Evolutionary conservation across 331 rosid genomes (phyloP).

Genomic region (Malus hybrid): DNA sequence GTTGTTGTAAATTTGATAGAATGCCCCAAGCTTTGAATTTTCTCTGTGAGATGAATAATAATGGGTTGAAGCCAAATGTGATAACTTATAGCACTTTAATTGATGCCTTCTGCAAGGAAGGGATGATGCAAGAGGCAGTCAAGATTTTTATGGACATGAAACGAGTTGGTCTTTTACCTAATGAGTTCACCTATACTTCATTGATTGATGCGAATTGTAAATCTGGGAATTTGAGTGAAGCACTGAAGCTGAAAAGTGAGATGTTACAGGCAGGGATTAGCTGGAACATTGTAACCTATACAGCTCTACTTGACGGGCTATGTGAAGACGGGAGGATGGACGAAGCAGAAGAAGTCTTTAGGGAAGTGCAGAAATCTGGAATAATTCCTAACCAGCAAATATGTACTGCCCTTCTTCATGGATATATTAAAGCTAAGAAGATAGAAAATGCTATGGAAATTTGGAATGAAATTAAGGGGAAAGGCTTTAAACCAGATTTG

Average conservation of each 20-base stretch:
- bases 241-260: slow-evolving; percentile 58
- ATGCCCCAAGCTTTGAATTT: slow-evolving; percentile 61
- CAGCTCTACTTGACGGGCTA: slow-evolving; percentile 74
- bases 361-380: slow-evolving; percentile 51
- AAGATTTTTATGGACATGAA: slow-evolving; percentile 81
- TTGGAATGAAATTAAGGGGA: slow-evolving; percentile 59
- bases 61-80: slow-evolving; percentile 64
- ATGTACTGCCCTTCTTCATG: slow-evolving; percentile 75
- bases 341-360: slow-evolving; percentile 73
- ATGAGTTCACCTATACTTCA: slow-evolving; percentile 81
- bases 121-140: slow-evolving; percentile 71
- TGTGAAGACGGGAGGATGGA: slow-evolving; percentile 66
- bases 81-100: slow-evolving; percentile 82
- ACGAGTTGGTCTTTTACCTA: slow-evolving; percentile 68
- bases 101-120: slow-evolving; percentile 90
- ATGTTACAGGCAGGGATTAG: slow-evolving; percentile 60
- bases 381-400: slow-evolving; percentile 49
- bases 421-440: slow-evolving; percentile 61
- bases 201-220: slow-evolving; percentile 87
- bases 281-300: slow-evolving; percentile 56
- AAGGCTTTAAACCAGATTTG: slow-evolving; percentile 52
- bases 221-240: slow-evolving; percentile 56
- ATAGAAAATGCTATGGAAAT: slow-evolving; percentile 46
- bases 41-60: slow-evolving; percentile 61
- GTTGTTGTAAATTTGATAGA: slow-evolving; percentile 67